Base-by-base conservation (phyloP, 768 basidiomycete species). In the Hebeloma cylindrosporum region DNA sequence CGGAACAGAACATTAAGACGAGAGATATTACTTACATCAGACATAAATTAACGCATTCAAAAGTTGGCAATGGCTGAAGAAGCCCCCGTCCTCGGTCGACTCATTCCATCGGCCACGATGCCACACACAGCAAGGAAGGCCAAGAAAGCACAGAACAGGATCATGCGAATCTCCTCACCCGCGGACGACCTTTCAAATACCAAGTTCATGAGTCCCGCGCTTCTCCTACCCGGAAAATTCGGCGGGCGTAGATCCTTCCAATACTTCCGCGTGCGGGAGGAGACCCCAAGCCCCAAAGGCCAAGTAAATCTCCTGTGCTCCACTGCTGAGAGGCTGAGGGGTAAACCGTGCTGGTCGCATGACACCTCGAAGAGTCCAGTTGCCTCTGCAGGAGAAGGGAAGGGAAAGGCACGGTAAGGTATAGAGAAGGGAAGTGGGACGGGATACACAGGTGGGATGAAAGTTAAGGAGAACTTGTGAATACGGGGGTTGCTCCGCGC, bases 401-500 rank as follows among this genome's bases (percentile, higher is more conserved):
- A 62, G 8, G 68, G 72, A 49, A 76, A 68, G 5, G 67, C 69
- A 37, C 64, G 62, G 53, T 64, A 66, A 6, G 70, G 72, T 38
- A 71, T 59, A 8, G 71, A 60, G 53, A 69, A 72, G 9, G 76
- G 73, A 10, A 79, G 67, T 3, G 75, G 69, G 21, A 80, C 69
- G 6, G 78, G 75, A 53, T 74, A 72, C 11, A 68, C 55, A 4
- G 71, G 72, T 0, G 82, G 76, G 37, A 88, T 76, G 64, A 85
- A 86, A 2, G 80, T 75, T 40, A 89, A 72, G 9, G 72, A 71
- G 64, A 88, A 88, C 16, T 71, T 65, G 17, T 69, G 63, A n/a
- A 89, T 69, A 20, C 82, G 82, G 0, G 87, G 87, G 52, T 85
- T 85, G 22, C 71, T 66, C 48, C 67, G 77, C 10, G 84, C 84